Base-by-base conservation (phyloP, 441 rosid genomes). In the Populus hybrid region DNA sequence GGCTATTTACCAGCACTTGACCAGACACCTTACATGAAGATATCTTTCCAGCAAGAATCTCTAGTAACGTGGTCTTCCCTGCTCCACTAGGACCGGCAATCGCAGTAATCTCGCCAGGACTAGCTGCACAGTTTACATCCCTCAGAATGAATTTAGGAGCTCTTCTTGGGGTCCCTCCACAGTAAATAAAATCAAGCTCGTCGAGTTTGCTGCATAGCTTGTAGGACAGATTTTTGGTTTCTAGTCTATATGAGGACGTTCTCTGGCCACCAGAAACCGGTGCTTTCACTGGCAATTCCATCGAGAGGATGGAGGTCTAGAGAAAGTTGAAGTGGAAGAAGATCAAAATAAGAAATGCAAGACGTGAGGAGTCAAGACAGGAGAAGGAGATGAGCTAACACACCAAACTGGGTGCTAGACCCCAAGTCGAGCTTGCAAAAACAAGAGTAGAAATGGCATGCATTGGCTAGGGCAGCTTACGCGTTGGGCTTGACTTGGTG, bases 31-130 rank as follows among this genome's bases (percentile, higher is more conserved):
- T 75, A 36, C 83, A 75, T 6, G 70, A 84, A 2, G 85, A 82
- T 32, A 89, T 80, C 78, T 86, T 90, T 23, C 97, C 98, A 0
- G 94, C 94, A 66, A 95, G 95, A 77, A 92, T 88, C 85, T 95
- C 93, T 1, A 95, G 90, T 86, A 95, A 80, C 3, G 98, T 91
- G 10, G 98, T 93, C 78, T 95, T 95, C 30, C 99, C 98, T 0
- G 99, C 97, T 3, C 98, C 97, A 73, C 98, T 93, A 8, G 97
- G 93, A 70, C 98, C 97, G 0, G 95, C 92, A 8, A 95, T 91
- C 0, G 95, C 95, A 0, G 94, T 89, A 61, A 93, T 79, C 87
- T 93, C 91, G 0, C 85, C 85, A 6, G 93, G 82, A 83, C 88
- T 86, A 40, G 97, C 97, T 69, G 90, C 93, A 76, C 92, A 89